Conservation (phyloP, 2,329 filamentous ascomycete species). For the Claviceps sp. region DNA sequence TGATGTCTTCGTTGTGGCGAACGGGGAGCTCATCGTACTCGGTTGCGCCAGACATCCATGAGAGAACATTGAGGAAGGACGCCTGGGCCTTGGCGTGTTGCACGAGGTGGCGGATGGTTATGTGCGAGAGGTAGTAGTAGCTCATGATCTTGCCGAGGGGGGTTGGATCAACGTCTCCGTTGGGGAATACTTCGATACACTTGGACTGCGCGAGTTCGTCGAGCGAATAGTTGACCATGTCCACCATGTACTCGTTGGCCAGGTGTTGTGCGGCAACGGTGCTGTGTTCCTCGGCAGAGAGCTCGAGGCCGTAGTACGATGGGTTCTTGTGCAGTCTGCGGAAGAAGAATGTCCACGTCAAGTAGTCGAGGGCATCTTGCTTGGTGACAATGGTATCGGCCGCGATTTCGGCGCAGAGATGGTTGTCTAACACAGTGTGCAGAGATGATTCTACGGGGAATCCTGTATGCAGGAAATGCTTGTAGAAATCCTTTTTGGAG, state of each 20-base stretch:
- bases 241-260: conserved; percentile 90
- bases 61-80: conserved; percentile 67
- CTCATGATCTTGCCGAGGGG: conserved; percentile 97
- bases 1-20: conserved; percentile 93
- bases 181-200: conserved; percentile 71
- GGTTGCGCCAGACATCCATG: conserved; percentile 85
- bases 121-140: conserved; percentile 96
- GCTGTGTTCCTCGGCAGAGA: conserved; percentile 84
- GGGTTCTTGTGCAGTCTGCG: conserved; percentile 93
- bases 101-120: conserved; percentile 78
- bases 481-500: conserved; percentile 97
- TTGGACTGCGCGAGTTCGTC: conserved; percentile 69
- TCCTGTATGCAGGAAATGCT: conserved; percentile 95
- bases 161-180: conserved; percentile 81
- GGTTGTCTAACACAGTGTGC: conserved; percentile 93
- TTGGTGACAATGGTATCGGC: conserved; percentile 87
- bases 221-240: conserved; percentile 79
- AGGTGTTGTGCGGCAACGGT: conserved; percentile 71
- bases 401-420: conserved; percentile 87
- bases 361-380: conserved; percentile 91
- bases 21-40: conserved; percentile 98
- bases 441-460: conserved; percentile 95
- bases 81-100: conserved; percentile 62
- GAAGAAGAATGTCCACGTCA: conserved; percentile 99
- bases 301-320: conserved; percentile 91